Base-by-base conservation (phyloP, 495 filamentous ascomycete species). In the Staphylotrichum longicolle region DNA sequence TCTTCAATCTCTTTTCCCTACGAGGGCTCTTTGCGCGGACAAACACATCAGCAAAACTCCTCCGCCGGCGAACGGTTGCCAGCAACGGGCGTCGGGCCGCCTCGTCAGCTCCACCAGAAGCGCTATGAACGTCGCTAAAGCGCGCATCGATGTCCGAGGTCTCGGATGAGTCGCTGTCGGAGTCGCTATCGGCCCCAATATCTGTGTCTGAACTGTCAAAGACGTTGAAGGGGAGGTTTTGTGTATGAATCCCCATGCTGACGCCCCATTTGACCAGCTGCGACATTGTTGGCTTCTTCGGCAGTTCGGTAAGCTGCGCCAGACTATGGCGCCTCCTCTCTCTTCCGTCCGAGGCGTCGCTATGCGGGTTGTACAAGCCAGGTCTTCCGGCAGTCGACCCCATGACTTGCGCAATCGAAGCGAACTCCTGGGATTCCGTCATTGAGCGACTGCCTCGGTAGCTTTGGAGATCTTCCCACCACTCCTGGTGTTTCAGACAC, bases 401-500 rank as follows among this genome's bases (percentile, higher is more conserved):
- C 33, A 76, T 57, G 20, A 77, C 65, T 14, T 72, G 61, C 1
- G 65, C 66, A 11, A 73, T 58, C 3, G 74, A 72, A 7, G 65
- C 59, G 5, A 78, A 58, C 40, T 76, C 68, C 50, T 70, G 72
- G 57, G 76, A 66, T 66, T 72, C 56, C 64, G 77, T 58, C 81
- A 81, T 68, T 82, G 85, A 58, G 80, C 80, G 65, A 76, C 87
- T 55, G 15, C 79, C 80, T 50, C 89, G 80, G 41, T 85, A 74
- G 59, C 71, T 78, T 62, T 85, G 81, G n/a, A 93, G 74, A 44
- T 91, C 88, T 60, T 87, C 81, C 91, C 91, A 95, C 91, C 91
- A 95, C 42, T 85, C 86, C 66, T 94, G 85, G 14, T 86, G 81
- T 58, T 82, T 81, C 47, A 94, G 70, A 46, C 82, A 78, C 10